Base-by-base conservation (phyloP, 2,329 filamentous ascomycete genomes). In the Diaporthe vaccinii region DNA sequence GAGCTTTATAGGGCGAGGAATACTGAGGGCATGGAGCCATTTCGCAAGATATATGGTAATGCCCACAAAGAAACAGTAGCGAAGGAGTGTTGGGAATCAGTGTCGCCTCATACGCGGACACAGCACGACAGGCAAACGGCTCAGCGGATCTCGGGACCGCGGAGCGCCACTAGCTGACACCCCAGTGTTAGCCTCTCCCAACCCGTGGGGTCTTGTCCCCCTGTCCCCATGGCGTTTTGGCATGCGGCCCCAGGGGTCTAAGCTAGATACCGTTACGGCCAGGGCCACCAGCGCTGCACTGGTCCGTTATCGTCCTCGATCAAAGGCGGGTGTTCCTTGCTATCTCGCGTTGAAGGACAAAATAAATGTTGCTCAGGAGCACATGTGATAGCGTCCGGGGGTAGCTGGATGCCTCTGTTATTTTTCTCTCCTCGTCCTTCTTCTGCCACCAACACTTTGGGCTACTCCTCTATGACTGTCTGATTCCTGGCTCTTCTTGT, bases 101-200 rank as follows among this genome's bases (percentile, higher is more conserved):
- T 49, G 34, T 49, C 41, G 53, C 70, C 74, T 39, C 41, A 53
- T 17, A 34, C 39, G n/a, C 55, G 62, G 39, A 55, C 34, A 55
- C 34, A 61, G 34, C 57, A 4, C 31, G 49, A 3, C 46, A 39
- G 8, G 65, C 46, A 15, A 25, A 55, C 65, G 65, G 65, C 65
- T 62, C 73, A 70, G 72, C 72, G 72, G 72, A 25, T 73, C 34
- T 73, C 72, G 74, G 74, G 46, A 58, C 73, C 71, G 65, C 61
- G n/a, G 70, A 73, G 67, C 39, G 51, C 61, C 74, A 73, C 71
- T 75, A 58, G 70, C 41, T 55, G 34, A 41, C 34, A 22, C 36
- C 55, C 67, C 51, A 58, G 46, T 22, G 67, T 65, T 55, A 53
- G 46, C 39, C 65, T 62, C n/a, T 61, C 36, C 65, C 71, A 55